Base-by-base conservation (phyloP, 1,139 yeast genomes). In the Sugiyamaella paludigena region DNA sequence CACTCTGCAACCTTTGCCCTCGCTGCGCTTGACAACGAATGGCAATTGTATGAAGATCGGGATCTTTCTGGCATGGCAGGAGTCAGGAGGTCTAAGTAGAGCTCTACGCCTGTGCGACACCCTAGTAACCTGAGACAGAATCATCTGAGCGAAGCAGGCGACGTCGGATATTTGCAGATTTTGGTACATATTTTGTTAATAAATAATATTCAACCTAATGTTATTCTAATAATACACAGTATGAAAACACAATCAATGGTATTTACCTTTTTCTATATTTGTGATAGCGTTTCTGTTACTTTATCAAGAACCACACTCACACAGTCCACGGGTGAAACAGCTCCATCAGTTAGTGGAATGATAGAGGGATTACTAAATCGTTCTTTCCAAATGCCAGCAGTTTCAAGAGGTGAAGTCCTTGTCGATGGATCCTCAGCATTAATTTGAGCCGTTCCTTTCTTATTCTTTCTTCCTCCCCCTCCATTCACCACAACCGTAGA, bases 311-410 rank as follows among this genome's bases (percentile, higher is more conserved):
- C 51, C 13, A 29, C 36, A 24, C 52, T 54, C 11, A 59, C 50
- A 31, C 52, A 46, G 10, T 54, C 61, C 27, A 59, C 48, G 1
- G 60, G 61, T 38, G 60, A 56, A 1, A 61, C 62, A 4, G 61
- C 54, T 1, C 68, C 68, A 30, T 51, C 53, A 9, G 54, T 42
- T 4, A 64, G 52, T 4, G 68, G 68, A 2, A 64, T 53, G 11
- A 60, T 53, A 5, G 59, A 60, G 7, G 55, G 51, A n/a, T 51
- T 50, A 19, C 45, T 43, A 10, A 52, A 44, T 13, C 46, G 47
- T 28, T 49, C 48, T n/a, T 47, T 40, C 57, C 57, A 53, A 16
- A 54, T 33, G 36, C 45, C 40, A 27, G 42, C 32, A 24, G 40
- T 24, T 27, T 40, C 30, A 27, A 36, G 41, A 8, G 38, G 44